Evolutionary conservation across 2,329 filamentous ascomycete species (phyloP), one percentile per base, ranked within the genome.

Genomic region (Plenodomus biglobosus): DNA sequence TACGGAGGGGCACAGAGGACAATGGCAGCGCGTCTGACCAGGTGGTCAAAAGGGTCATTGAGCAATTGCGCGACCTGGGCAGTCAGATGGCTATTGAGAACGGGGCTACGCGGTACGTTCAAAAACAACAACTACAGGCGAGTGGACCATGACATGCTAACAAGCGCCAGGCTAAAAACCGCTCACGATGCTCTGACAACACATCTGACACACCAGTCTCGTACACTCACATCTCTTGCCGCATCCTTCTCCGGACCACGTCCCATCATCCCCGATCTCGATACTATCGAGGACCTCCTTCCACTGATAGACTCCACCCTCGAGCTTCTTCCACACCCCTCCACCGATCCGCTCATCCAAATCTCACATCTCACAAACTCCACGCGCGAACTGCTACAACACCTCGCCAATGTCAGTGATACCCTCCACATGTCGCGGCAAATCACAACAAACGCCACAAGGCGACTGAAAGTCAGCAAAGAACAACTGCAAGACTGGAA

Each of bases 371-470:
- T 92, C 44, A 80, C 89, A 24, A 65, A 83, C 18, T 81, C 83
- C 15, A 82, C 90, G 15, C 80, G 80, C 15, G 85, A 88, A 76
- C 85, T 89, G 3, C 79, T 92, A 8, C 83, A 90, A 62, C 89
- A 90, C 6, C 81, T 99, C 39, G 90, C 90, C 60, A 87, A 90
- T 58, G 79, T 99, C 3, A 90, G 89, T 6, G 94, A 99, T 69
- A 92, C 90, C 3, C 79, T 99, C 27, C 92, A 97, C 72, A 96
- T 97, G 86, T 91, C 88, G 24, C 85, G 90, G 11, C 92, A 97
- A 72, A 88, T 89, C 1, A 94, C 90, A 0, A 87, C 85, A 2
- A 87, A 87, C 8, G 94, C 92, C 1, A 85, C 87, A 2, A 80
- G 94, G 46, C 83, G 90, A 38, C 76, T 99, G 42, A 86, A 87